phyloP scores from a whole-genome alignment of 1,284 basidiomycete genomes.

The Fomitopsis palustris region DNA sequence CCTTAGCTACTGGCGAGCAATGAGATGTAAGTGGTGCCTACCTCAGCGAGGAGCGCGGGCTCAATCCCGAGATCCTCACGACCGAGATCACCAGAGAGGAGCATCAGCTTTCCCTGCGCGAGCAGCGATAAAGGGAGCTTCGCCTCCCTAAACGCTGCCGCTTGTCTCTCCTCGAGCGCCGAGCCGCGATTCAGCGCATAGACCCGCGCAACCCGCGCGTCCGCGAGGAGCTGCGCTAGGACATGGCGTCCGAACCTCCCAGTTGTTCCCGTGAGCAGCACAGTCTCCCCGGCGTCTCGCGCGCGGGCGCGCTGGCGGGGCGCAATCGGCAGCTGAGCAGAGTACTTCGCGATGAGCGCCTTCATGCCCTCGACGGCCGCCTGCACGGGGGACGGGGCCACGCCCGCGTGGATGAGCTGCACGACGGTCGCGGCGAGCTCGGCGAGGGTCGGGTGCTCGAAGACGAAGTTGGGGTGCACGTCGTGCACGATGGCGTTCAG shows the following conservation, averaged over 20 bases:
- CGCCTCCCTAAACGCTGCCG: constrained; percentile 18
- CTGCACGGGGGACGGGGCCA: constrained; percentile 6
- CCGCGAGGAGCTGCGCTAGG: constrained; percentile 8
- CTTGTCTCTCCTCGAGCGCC: constrained; percentile 28
- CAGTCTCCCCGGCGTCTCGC: background rate
- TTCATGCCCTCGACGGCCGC: constrained; percentile 22
- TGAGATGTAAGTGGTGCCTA: background rate
- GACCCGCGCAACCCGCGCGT: constrained; percentile 4
- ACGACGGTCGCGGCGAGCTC: constrained; percentile 6
- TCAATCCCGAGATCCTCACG: too few species aligned
- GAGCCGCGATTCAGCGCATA: constrained; percentile 15
- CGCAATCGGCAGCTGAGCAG: background rate
- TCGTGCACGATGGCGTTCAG: constrained; percentile 17
- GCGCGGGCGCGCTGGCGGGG: background rate
- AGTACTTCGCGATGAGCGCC: constrained; percentile 25
- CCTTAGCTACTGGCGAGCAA: too few species aligned
- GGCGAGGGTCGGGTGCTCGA: constrained; percentile 29
- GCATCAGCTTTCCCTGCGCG: too few species aligned
- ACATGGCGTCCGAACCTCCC: constrained; percentile 14
- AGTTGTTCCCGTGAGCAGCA: constrained; percentile 16
- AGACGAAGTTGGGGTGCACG: constrained; percentile 30
- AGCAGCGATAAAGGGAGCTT: too few species aligned
- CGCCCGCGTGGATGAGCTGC: background rate
- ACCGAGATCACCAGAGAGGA: too few species aligned
- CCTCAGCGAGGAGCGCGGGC: too few species aligned